Evolutionary conservation across 257 asterid species (phyloP).

Genomic region (Petunia secreta): DNA sequence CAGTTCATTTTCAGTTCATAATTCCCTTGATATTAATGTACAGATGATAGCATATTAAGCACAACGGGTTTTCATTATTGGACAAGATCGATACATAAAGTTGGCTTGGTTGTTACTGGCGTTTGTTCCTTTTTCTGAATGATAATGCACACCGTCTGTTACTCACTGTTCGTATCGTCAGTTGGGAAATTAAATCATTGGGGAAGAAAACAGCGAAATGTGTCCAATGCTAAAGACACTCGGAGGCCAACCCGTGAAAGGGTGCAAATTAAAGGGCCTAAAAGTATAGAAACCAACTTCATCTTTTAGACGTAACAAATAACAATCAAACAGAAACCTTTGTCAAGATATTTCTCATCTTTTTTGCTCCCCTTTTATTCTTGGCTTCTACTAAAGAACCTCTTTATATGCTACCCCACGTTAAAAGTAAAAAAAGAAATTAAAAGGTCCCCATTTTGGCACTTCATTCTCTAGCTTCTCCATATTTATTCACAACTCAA

Average conservation of each 20-base stretch:
- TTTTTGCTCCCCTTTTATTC: neutral
- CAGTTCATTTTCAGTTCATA: neutral
- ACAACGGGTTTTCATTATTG: neutral
- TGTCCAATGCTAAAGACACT: neutral
- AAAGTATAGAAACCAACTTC: neutral
- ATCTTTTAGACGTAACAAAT: neutral
- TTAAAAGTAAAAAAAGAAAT: neutral
- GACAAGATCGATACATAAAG: neutral
- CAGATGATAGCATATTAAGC: neutral
- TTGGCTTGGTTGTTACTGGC: neutral
- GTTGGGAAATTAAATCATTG: too few relatives aligned
- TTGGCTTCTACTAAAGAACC: neutral
- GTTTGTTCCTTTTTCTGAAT: neutral
- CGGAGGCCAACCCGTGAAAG: slow-evolving; percentile 17
- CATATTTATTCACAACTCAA: neutral
- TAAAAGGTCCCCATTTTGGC: neutral
- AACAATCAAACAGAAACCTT: slow-evolving; percentile 13
- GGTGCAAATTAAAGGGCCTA: neutral
- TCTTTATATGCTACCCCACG: neutral
- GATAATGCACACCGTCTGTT: neutral
- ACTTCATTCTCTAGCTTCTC: neutral
- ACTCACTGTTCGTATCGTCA: neutral
- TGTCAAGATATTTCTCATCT: neutral
- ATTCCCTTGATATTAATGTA: neutral
- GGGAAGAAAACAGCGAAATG: neutral